Evolutionary conservation across 306 rosid genomes (phyloP).

Genomic region (Astragalus membranaceus): DNA sequence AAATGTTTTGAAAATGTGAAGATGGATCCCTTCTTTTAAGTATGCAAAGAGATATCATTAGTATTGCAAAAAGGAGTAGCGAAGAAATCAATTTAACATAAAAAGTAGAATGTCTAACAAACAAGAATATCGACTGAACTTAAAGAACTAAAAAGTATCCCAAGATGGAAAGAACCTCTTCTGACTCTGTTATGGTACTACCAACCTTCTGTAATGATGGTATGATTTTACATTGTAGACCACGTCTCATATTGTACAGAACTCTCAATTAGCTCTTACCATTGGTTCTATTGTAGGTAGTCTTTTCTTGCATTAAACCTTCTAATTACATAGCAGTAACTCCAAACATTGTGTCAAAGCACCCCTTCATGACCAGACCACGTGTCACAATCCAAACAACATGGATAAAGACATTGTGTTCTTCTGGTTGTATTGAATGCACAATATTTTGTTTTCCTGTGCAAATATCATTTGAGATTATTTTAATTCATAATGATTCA

Average conservation of each 20-base stretch:
- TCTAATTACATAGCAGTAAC: not conserved
- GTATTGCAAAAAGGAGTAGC: not conserved
- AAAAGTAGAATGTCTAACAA: not conserved
- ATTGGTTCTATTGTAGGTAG: not conserved
- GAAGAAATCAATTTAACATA: not conserved
- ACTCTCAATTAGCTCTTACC: not conserved
- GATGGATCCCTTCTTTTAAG: not conserved
- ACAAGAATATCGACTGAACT: not conserved
- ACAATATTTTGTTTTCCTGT: not conserved
- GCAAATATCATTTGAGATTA: not conserved
- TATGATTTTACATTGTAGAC: not conserved
- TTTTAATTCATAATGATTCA: not conserved
- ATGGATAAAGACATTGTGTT: not conserved
- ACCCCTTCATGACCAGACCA: not conserved
- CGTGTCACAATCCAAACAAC: not conserved
- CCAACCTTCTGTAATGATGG: not conserved
- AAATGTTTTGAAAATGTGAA: not conserved
- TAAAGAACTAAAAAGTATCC: not conserved
- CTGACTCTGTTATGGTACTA: not conserved
- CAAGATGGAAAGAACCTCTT: slow-evolving; percentile 1
- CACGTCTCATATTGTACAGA: slow-evolving; percentile 2
- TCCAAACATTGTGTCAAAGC: not conserved
- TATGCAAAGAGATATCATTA: not conserved
- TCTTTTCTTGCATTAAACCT: not conserved
- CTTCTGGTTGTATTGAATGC: not conserved